Percentiles rank a stretch among this genome's conserved stretches.
These are phyloP conservation scores for Ambrosiella beaveri DNA, from an alignment of 2,329 filamentous ascomycete species.

Conservation along the genomic window DNA sequence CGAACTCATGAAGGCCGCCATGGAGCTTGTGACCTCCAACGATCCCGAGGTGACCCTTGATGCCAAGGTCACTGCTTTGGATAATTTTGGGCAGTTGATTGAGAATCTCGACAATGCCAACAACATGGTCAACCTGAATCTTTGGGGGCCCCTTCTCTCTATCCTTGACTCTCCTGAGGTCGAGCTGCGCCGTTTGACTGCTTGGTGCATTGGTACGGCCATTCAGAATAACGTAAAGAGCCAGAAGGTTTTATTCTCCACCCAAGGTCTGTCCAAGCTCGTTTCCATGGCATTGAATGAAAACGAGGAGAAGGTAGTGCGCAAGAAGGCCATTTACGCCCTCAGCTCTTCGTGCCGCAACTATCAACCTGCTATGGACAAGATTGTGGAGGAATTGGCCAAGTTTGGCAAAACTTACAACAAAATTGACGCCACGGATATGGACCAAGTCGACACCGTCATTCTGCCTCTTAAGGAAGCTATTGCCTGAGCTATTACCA, in stretches of 20 bases:
- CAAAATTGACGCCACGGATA: conserved; percentile 65
- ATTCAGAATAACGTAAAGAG: conserved; percentile 87
- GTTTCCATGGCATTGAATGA: conserved; percentile 45
- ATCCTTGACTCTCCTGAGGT: conserved; percentile 50
- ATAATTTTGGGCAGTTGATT: conserved; percentile 87
- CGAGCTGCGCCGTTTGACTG: conserved; percentile 67
- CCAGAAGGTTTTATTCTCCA: conserved; percentile 51
- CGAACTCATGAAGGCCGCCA: conserved; percentile 74
- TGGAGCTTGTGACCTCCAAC: conserved; percentile 52
- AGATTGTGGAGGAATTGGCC: conserved; percentile 42
- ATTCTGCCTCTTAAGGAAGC: conserved; percentile 40
- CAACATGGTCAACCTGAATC: conserved; percentile 59
- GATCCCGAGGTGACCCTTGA: conserved; percentile 49
- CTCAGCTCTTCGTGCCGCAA: conserved; percentile 76
- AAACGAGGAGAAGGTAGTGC: conserved; percentile 43
- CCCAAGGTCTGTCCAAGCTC: conserved; percentile 53
- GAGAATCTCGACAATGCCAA: conserved; percentile 94
- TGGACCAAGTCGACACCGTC: conserved; percentile 67
- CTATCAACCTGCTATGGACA: conserved; percentile 67
- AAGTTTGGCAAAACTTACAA: conserved; percentile 37
- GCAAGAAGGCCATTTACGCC: conserved; percentile 79
- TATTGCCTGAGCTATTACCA: not conserved
- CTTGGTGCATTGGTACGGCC: conserved; percentile 87
- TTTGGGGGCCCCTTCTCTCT: conserved; percentile 67
- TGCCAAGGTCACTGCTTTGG: conserved; percentile 68